Conservation (phyloP, 257 asterid genomes). For the Jaltomata sinuosa region DNA sequence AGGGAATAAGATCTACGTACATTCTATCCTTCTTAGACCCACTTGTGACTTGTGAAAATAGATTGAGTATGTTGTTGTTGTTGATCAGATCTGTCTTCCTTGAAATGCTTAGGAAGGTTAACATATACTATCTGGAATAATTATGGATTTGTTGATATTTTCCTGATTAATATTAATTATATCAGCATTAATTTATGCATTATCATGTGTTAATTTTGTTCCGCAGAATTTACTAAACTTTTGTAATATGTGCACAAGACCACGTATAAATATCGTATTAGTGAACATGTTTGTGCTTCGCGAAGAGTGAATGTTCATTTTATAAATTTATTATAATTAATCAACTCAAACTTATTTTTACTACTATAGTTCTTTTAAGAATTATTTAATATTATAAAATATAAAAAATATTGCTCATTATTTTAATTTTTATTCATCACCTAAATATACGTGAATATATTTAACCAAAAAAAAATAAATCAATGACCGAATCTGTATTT, state of each 20-base stretch:
- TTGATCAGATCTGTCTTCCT: no score
- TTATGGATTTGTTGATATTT: neutral
- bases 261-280: neutral
- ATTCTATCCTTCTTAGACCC: no score
- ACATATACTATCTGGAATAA: neutral
- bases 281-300: no score
- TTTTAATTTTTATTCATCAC: neutral
- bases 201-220: neutral
- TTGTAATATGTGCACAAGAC: neutral
- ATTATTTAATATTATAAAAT: neutral
- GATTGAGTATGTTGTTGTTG: no score
- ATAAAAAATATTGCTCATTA: neutral
- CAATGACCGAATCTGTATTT: neutral
- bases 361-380: no score
- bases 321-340: no score
- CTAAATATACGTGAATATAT: neutral
- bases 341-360: no score
- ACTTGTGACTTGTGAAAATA: no score
- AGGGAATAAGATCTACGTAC: no score
- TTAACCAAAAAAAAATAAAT: neutral
- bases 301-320: no score
- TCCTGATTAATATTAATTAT: neutral
- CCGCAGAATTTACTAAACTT: no score
- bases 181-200: neutral
- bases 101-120: no score